These are phyloP conservation scores for Alliaria petiolata DNA, from an alignment of 345 rosid genomes.

Conservation along the genomic window DNA sequence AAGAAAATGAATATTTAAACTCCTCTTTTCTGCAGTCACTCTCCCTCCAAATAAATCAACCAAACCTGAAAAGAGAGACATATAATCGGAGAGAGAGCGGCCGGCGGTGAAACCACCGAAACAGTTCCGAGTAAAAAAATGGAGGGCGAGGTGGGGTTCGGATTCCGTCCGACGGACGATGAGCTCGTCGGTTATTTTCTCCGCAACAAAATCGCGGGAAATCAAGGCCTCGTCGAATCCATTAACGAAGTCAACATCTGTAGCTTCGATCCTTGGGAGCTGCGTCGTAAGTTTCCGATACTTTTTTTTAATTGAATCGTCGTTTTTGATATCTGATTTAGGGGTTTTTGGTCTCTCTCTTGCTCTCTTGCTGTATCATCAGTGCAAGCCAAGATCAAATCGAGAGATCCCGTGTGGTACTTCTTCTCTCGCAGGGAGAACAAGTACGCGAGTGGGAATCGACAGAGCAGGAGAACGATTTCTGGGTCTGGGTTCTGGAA, in stretches of 20 bases:
- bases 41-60: constrained; percentile 19
- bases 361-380: background rate
- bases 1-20: too few species aligned
- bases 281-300: constrained; percentile 30
- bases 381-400: constrained; percentile 19
- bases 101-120: background rate
- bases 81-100: constrained; percentile 14
- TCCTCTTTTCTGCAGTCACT: too few species aligned
- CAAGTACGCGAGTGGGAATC: constrained; percentile 18
- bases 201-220: constrained; percentile 31
- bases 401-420: constrained; percentile 32
- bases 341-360: too few species aligned
- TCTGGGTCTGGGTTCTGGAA: constrained; percentile 49
- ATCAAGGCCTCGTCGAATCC: background rate
- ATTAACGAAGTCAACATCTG: constrained; percentile 40
- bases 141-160: constrained; percentile 22
- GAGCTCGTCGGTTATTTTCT: constrained; percentile 42
- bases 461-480: constrained; percentile 25
- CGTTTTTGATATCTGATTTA: background rate
- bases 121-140: background rate
- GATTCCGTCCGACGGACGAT: constrained; percentile 50
- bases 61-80: background rate
- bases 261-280: constrained; percentile 46
- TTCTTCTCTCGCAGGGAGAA: constrained; percentile 27
- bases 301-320: background rate